Conservation (phyloP, 2,329 filamentous ascomycete species). For the Diaporthe helianthi region DNA sequence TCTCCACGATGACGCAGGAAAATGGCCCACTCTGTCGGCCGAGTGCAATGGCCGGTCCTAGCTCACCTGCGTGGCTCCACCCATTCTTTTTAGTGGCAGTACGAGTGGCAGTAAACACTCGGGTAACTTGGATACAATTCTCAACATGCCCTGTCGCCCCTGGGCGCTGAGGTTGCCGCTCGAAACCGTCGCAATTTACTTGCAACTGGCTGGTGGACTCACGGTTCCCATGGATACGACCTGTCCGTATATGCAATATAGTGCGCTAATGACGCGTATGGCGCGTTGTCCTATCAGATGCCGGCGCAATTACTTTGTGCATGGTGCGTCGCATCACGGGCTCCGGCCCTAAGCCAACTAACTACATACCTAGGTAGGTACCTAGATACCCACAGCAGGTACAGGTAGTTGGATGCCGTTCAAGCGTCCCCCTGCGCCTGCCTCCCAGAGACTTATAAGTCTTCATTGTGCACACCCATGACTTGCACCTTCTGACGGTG, state of each 20-base stretch:
- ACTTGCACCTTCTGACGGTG: not conserved
- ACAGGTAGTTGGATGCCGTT: constrained; percentile 3
- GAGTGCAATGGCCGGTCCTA: constrained; percentile 17
- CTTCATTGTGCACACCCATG: not conserved
- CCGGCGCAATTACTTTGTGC: constrained; percentile 19
- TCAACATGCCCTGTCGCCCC: not conserved
- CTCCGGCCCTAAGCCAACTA: constrained; percentile 4
- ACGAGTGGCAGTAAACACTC: constrained; percentile 5
- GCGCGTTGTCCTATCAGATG: constrained; percentile 28
- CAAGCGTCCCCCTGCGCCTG: constrained; percentile 6
- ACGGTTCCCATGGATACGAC: constrained; percentile 7
- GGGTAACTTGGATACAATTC: not conserved
- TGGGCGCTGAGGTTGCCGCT: not conserved
- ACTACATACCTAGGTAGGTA: too few species aligned
- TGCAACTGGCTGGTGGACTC: not conserved
- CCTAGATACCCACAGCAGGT: too few species aligned
- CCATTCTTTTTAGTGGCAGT: not conserved
- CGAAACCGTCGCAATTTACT: not conserved
- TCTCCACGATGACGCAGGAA: constrained; percentile 13
- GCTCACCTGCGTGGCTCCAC: not conserved
- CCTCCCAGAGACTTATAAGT: constrained; percentile 20
- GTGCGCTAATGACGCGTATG: constrained; percentile 24
- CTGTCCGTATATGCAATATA: constrained; percentile 24
- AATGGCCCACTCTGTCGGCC: constrained; percentile 19
- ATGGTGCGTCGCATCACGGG: constrained; percentile 17